Conservation (phyloP, 2,329 filamentous ascomycete species). For the Trichoderma koningii region DNA sequence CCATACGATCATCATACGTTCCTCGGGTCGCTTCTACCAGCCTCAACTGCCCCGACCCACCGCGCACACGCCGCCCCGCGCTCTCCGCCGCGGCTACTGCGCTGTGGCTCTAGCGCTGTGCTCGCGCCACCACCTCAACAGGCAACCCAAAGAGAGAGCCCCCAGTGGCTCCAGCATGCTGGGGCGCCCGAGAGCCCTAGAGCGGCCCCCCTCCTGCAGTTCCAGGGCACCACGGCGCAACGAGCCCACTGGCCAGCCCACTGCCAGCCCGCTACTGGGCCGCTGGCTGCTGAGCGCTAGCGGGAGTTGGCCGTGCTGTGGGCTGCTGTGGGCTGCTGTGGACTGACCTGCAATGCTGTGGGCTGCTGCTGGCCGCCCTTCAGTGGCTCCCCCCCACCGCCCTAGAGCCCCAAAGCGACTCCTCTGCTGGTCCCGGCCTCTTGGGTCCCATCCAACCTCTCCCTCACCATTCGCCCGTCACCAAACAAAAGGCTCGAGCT, state of each 20-base stretch:
- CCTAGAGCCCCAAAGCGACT: not conserved
- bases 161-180: slow-evolving; percentile 5
- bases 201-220: not conserved
- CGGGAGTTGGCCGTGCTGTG: slow-evolving; percentile 25
- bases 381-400: slow-evolving; percentile 13
- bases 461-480: slow-evolving; percentile 23
- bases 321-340: not conserved
- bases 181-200: slow-evolving; percentile 8
- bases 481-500: slow-evolving; percentile 25
- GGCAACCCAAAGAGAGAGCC: not conserved
- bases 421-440: slow-evolving; percentile 21
- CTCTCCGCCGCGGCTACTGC: slow-evolving; percentile 27
- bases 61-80: slow-evolving; percentile 26
- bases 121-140: slow-evolving; percentile 10
- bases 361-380: not conserved
- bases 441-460: slow-evolving; percentile 26
- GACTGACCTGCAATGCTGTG: not conserved
- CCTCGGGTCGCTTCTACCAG: too few relatives aligned
- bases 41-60: not conserved
- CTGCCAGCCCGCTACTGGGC: slow-evolving; percentile 7
- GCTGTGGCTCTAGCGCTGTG: slow-evolving; percentile 13
- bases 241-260: slow-evolving; percentile 21
- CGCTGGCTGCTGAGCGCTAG: slow-evolving; percentile 22
- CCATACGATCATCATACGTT: too few relatives aligned
- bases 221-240: not conserved